Evolutionary conservation across 805 yeast species (phyloP).

Genomic region (Kuraishia hungarica): DNA sequence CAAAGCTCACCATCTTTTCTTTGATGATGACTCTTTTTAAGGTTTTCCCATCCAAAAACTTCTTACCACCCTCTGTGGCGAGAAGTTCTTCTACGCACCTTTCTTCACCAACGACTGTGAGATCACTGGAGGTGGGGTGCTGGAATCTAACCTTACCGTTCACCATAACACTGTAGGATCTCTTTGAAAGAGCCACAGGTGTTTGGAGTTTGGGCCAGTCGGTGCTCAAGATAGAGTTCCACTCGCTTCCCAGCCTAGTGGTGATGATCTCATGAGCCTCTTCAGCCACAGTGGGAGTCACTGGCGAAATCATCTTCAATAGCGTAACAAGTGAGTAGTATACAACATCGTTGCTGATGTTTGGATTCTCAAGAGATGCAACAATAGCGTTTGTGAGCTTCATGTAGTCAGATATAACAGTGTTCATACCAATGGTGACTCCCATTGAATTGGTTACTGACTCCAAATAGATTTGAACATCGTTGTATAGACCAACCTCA

Average conservation of each 20-base stretch:
- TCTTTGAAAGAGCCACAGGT: slow-evolving; percentile 26
- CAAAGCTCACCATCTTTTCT: slow-evolving; percentile 37
- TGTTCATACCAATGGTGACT: slow-evolving; percentile 59
- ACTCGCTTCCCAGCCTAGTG: slow-evolving; percentile 16
- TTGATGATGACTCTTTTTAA: slow-evolving; percentile 51
- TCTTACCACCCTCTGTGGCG: slow-evolving; percentile 25
- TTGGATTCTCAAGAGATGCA: slow-evolving; percentile 25
- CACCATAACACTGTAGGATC: slow-evolving; percentile 51
- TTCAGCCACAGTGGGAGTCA: slow-evolving; percentile 74
- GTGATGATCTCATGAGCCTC: slow-evolving; percentile 61
- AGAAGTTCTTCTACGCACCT: slow-evolving; percentile 28
- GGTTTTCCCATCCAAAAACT: slow-evolving; percentile 30
- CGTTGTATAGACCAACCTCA: slow-evolving; percentile 55
- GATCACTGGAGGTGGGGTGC: slow-evolving; percentile 21
- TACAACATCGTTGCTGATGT: slow-evolving; percentile 31
- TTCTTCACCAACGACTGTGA: slow-evolving; percentile 23
- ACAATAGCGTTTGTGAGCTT: slow-evolving; percentile 55
- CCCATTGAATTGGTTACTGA: slow-evolving; percentile 54
- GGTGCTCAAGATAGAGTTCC: slow-evolving; percentile 45
- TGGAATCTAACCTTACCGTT: slow-evolving; percentile 63
- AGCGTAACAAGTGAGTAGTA: slow-evolving; percentile 43
- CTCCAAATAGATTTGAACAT: slow-evolving; percentile 34
- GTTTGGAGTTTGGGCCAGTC: slow-evolving; percentile 56
- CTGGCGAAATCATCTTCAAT: slow-evolving; percentile 64
- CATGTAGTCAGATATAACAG: slow-evolving; percentile 86